These are phyloP conservation scores for Quercus gilva DNA, from an alignment of 306 rosid genomes.

Conservation along the genomic window DNA sequence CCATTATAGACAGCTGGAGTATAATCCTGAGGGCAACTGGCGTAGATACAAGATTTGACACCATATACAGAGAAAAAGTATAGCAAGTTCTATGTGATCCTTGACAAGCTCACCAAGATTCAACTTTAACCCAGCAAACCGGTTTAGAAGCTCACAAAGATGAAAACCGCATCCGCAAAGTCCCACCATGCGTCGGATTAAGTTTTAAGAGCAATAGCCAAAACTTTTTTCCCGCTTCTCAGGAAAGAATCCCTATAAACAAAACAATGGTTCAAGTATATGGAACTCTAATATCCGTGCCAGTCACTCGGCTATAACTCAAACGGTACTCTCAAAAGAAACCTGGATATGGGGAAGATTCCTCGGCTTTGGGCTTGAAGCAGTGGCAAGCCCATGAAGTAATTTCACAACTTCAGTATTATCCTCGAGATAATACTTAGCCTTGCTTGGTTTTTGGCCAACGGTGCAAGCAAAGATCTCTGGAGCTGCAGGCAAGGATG, in stretches of 20 bases:
- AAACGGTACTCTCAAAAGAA: conserved; percentile 68
- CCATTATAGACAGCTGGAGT: conserved; percentile 25
- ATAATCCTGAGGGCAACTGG: conserved; percentile 31
- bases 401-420: conserved; percentile 57
- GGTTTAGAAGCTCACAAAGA: conserved; percentile 35
- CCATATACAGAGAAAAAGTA: conserved; percentile 55
- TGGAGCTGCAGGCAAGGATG: conserved; percentile 49
- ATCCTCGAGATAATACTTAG: conserved; percentile 77
- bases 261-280: conserved; percentile 8
- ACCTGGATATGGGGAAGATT: conserved; percentile 58
- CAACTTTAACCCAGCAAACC: conserved; percentile 13
- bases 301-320: conserved; percentile 18
- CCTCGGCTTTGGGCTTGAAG: conserved; percentile 66
- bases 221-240: conserved; percentile 26
- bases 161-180: conserved; percentile 22
- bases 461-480: conserved; percentile 83
- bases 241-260: conserved; percentile 25
- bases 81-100: conserved; percentile 40
- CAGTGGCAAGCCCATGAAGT: conserved; percentile 65
- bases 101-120: conserved; percentile 16
- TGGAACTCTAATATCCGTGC: conserved; percentile 1
- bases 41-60: conserved; percentile 41
- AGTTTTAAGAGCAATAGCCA: conserved; percentile 13
- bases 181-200: conserved; percentile 25
- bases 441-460: conserved; percentile 85